Evolutionary conservation across 73 alveolate species (phyloP), one percentile per base, ranked within the genome.

Genomic region (Paramecium sonneborni): DNA sequence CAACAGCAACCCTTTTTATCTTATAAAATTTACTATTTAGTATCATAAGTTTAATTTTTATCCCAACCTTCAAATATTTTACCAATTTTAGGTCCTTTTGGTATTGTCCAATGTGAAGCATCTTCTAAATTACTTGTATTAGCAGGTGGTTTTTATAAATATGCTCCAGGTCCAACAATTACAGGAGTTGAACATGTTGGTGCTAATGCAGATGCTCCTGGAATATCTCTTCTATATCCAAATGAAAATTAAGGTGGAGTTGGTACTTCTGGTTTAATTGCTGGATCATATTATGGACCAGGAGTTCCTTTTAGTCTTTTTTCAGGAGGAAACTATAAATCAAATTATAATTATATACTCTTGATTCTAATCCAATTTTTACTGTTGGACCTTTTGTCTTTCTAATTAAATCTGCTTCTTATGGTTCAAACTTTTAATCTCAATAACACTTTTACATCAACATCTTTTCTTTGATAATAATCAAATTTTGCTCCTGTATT

Each of bases 111-210:
- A 28, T 94, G 92, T 1, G 98, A 95, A 57, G 70, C 85, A 85
- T 95, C 87, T 48, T 67, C 58, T 24, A 88, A 85, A 7, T 92
- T 89, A 37, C 96, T 92, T 20, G 98, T 95, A 85, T 91, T 93
- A 4, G 95, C 92, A 26, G 95, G 87, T 2, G 95, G 93, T 70
- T 95, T 96, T 57, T 96, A 95, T 43, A 94, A 92, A 85, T 95
- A 95, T 0, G 97, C 79, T 28, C 97, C 98, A 23, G 98, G 98
- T 24, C 98, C 98, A 39, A 95, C 98, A 30, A 69, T 62, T 34
- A 87, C 86, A 10, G 98, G 97, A 43, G 98, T 95, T 11, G 97
- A 93, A 21, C 96, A 92, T 57, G 92, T 93, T 30, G 96, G 95
- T 37, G 87, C 93, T 35, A 95, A 76, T n/a, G 96, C 97, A 2